Evolutionary conservation across 2,329 filamentous ascomycete genomes (phyloP), one percentile per base, ranked within the genome.

Genomic region (Camillea tinctor): DNA sequence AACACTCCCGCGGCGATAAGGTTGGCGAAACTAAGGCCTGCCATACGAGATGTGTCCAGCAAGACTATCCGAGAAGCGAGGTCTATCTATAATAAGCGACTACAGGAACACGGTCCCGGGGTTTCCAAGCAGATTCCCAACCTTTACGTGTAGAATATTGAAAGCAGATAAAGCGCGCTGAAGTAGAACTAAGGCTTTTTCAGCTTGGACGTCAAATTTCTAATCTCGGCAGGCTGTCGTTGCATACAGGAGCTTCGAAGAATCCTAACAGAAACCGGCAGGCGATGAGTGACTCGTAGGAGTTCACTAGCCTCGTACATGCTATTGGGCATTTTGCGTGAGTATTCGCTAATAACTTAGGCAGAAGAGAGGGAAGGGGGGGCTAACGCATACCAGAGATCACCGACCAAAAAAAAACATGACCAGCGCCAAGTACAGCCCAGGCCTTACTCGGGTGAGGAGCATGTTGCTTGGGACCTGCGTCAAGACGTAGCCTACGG

Each of bases 121-220:
- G 11, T 52, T 6, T 52, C 40, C 1, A n/a, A 4, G 4, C 7
- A 50, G 8, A 53, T 24, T 21, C 50, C 58, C 58, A 1, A 67
- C 65, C 64, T 65, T 78, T 77, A 51, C 78, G 73, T 81, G 69
- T 82, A 83, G 70, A 79, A 83, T 49, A 80, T 76, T 1, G 76
- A 77, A 3, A 83, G 69, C 40, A 80, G 75, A 53, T 81, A 78
- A 3, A 81, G 64, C 0, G 76, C 76, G 5, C 76, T 75, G 0
- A 76, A 75, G 19, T 77, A 78, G 61, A 77, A 78, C 69, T 74
- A 13, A 21, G 15, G 15, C 19, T 20, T 7, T 4, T 9, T 44
- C 13, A 58, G 19, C 15, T 23, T 21, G 20, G 3, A 48, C 4
- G 36, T 7, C 50, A 13, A 11, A 22, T 9, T 24, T 30, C 24